Evolutionary conservation across 306 rosid species (phyloP).

Genomic region (Carpinus viminea): DNA sequence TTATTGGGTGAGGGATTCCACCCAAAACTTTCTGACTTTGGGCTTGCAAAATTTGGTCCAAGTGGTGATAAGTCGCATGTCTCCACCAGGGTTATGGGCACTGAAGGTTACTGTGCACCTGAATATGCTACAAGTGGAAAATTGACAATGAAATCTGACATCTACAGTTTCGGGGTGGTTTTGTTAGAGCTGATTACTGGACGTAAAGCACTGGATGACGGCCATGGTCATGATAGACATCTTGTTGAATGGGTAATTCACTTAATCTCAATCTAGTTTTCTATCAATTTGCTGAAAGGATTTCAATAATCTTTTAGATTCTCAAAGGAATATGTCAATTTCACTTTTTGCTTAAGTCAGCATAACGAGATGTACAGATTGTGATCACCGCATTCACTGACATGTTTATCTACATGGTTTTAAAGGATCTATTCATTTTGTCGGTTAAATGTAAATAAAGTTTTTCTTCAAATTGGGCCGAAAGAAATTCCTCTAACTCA

Average conservation of each 20-base stretch:
- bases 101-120: slow-evolving; percentile 78
- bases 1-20: slow-evolving; percentile 48
- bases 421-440: too few relatives aligned
- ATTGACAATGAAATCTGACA: slow-evolving; percentile 61
- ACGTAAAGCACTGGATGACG: slow-evolving; percentile 50
- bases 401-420: neutral
- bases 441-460: too few relatives aligned
- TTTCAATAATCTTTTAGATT: neutral
- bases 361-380: neutral
- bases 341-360: neutral
- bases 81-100: slow-evolving; percentile 78
- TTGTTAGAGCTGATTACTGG: slow-evolving; percentile 68
- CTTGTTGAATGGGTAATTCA: slow-evolving; percentile 59
- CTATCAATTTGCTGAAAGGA: slow-evolving; percentile 8
- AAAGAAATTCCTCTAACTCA: neutral
- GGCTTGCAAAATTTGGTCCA: slow-evolving; percentile 75
- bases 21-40: slow-evolving; percentile 77
- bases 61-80: slow-evolving; percentile 62
- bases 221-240: slow-evolving; percentile 32
- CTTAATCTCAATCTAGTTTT: neutral
- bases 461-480: too few relatives aligned
- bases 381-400: neutral
- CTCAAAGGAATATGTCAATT: slow-evolving; percentile 3
- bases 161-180: slow-evolving; percentile 74
- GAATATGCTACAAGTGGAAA: slow-evolving; percentile 68